Evolutionary conservation across 495 filamentous ascomycete species (phyloP).

Genomic region (Tricharina praecox): DNA sequence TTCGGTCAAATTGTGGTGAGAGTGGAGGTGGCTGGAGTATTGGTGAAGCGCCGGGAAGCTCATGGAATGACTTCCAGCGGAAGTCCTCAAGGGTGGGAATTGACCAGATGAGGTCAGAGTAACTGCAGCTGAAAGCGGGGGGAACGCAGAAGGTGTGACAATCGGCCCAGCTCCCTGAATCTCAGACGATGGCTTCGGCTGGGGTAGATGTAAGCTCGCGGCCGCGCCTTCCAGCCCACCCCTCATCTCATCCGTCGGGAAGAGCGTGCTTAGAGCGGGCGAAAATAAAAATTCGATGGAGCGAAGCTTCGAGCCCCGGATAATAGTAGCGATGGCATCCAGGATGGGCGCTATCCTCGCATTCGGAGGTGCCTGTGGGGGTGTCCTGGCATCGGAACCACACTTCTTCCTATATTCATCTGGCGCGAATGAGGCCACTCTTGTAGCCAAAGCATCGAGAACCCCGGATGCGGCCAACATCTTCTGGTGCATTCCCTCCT

Average conservation of each 20-base stretch:
- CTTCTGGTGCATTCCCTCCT: constrained; percentile 49
- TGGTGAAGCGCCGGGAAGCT: constrained; percentile 10
- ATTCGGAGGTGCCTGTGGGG: constrained; percentile 39
- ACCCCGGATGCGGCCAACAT: constrained; percentile 52
- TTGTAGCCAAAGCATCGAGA: constrained; percentile 62
- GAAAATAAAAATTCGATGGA: constrained; percentile 64
- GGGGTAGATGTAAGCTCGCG: constrained; percentile 1
- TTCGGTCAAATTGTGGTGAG: constrained; percentile 7
- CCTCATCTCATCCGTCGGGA: constrained; percentile 31
- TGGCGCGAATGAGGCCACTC: constrained; percentile 56
- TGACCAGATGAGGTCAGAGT: constrained; percentile 18
- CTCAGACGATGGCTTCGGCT: not conserved
- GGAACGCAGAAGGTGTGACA: constrained; percentile 30
- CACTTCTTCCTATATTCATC: constrained; percentile 32
- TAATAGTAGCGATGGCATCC: constrained; percentile 64
- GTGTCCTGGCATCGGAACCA: constrained; percentile 31
- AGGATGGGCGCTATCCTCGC: constrained; percentile 52
- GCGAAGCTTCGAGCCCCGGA: constrained; percentile 61
- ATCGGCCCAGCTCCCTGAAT: constrained; percentile 14
- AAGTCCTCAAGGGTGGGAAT: constrained; percentile 30
- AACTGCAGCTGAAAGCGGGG: constrained; percentile 28
- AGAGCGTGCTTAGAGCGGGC: constrained; percentile 53
- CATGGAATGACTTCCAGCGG: constrained; percentile 5
- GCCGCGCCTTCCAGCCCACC: not conserved
- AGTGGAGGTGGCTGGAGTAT: constrained; percentile 14